Evolutionary conservation across 2,329 filamentous ascomycete genomes (phyloP), one percentile per base, ranked within the genome.

Genomic region (Helotiales sp.): DNA sequence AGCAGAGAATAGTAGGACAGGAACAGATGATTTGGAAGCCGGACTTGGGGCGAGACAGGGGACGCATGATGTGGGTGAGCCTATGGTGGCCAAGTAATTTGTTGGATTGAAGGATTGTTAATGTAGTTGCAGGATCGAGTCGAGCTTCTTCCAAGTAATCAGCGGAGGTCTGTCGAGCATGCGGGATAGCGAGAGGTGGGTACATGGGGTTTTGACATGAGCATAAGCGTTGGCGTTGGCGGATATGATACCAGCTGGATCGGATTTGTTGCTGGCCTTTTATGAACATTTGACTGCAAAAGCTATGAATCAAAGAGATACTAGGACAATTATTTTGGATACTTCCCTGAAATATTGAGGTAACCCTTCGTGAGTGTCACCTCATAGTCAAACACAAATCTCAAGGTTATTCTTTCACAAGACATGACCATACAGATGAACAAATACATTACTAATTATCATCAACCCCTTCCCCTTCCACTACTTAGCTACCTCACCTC

Each of bases 61-160:
- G 34, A 61, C 56, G n/a, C 54, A 64, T 46, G 59, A 61, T 54
- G 60, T 63, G 59, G 59, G 62, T 66, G 55, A 25, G 46, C 36
- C 30, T 25, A 30, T 8, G 25, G 38, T 36, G 52, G 53, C 34
- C 48, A 44, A 44, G 33, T 47, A 15, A 29, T 17, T 52, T 15
- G n/a, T 48, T 54, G 38, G 56, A 58, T 58, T 55, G 42, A 55
- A 27, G 19, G 49, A 24, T 19, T 27, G 9, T 44, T 15, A 15
- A 27, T 24, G 10, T 55, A 33, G 50, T 2, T 17, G 25, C 27
- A 65, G 55, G 58, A 63, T 54, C 54, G 49, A 34, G 59, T 62
- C 25, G 59, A 63, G 47, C 58, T 65, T 51, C 59, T 61, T 25
- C 44, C 48, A 7, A 25, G 27, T 44, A 27, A 44, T 44, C 10